Base-by-base conservation (phyloP, 2,329 filamentous ascomycete genomes). In the Microthyrium microscopicum region DNA sequence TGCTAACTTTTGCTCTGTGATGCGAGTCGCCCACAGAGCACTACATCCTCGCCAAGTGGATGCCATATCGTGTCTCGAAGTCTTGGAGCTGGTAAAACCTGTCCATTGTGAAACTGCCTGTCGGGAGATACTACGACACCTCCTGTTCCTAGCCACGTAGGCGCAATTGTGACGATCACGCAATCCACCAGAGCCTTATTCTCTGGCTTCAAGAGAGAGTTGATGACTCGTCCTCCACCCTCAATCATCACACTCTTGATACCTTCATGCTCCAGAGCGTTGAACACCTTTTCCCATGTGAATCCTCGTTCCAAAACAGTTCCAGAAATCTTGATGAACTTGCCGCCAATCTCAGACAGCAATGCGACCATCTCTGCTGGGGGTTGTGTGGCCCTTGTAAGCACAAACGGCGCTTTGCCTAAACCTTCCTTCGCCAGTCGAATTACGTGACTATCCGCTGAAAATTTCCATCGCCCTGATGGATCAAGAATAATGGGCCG, bases 211-310 rank as follows among this genome's bases (percentile, higher is more conserved):
- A 93, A 61, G n/a, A 93, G 56, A 21, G 77, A 70, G 49, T 84
- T 85, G 50, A 92, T 79, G 27, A 92, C 71, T 12, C 64, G 61
- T 2, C 68, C 83, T 17, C 84, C 84, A 1, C 84, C 84, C 52
- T 93, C 84, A 33, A 92, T 66, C 84, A 92, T 92, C 39, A 92
- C 61, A 49, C 82, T 91, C 33, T 56, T 54, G 33, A 91, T 57
- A 2, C 73, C 72, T 43, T 76, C 62, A 2, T 50, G 52, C 29
- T 54, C 56, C 21, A 89, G 51, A 4, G 61, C 59, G 16, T 55
- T 55, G 19, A 87, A 56, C 16, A 87, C 64, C 26, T 63, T 61
- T 12, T 55, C 54, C 81, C 80, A 87, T 11, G 19, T 21, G 13
- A 38, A 26, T 17, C 12, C 19, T 17, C 6, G 17, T 12, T 34